Conservation (phyloP, 768 basidiomycete species). For the Suillus brevipes region DNA sequence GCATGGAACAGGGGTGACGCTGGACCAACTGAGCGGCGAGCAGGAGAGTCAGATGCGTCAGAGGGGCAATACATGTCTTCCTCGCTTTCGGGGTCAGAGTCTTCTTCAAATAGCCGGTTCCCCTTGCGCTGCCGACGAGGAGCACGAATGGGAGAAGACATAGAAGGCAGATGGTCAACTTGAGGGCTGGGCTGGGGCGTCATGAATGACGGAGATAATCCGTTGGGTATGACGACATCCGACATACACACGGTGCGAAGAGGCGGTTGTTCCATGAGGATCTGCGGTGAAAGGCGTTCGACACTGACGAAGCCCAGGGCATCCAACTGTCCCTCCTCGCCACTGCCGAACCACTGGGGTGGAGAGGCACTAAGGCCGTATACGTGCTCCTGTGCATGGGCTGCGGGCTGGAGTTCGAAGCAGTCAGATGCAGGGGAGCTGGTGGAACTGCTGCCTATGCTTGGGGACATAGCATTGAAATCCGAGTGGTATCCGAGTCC, state of each 20-base stretch:
- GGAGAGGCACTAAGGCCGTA: background rate
- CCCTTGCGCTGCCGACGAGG: background rate
- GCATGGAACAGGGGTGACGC: background rate
- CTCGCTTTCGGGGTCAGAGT: conserved; percentile 20
- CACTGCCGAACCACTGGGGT: background rate
- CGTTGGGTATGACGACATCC: conserved; percentile 18
- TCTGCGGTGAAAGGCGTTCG: background rate
- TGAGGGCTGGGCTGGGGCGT: background rate
- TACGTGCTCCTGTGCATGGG: conserved; percentile 1
- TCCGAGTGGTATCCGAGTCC: background rate
- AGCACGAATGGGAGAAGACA: background rate
- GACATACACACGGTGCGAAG: conserved; percentile 26
- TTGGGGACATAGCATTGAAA: conserved; percentile 8
- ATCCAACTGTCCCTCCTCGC: background rate
- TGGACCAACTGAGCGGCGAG: conserved; percentile 11
- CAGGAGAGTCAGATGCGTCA: conserved; percentile 20
- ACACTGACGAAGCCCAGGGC: background rate
- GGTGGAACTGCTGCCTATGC: conserved; percentile 4
- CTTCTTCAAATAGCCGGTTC: conserved; percentile 7
- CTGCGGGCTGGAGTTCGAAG: conserved; percentile 4
- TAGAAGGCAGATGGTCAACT: background rate
- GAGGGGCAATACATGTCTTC: conserved; percentile 23
- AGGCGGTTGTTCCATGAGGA: background rate
- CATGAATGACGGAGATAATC: background rate
- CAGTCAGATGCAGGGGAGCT: background rate